Evolutionary conservation across 2,329 filamentous ascomycete genomes (phyloP), one percentile per base, ranked within the genome.

Genomic region (Sporothrix humicola): DNA sequence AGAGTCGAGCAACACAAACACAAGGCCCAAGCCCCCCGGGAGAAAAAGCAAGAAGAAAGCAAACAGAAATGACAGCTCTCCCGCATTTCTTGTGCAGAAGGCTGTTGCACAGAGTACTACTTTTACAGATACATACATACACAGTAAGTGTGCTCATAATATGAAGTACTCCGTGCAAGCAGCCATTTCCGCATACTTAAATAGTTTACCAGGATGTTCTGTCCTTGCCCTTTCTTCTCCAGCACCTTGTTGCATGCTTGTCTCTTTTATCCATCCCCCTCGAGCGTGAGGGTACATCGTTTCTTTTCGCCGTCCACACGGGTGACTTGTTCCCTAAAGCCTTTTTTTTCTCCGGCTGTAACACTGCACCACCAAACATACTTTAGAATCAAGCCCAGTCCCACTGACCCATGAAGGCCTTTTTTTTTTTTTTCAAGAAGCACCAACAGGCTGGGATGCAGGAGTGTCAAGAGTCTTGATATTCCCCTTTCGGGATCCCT

Each of bases 21-120:
- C 31, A 37, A 37, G 4, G 31, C 31, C 31, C 31, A 37, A 37
- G 31, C 31, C 31, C 7, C 31, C 4, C 31, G 31, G 31, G 31
- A 7, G 31, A 37, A 37, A 37, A 37, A 37, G 31, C 4, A 37
- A 37, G 4, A 37, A 37, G 31, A 37, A 37, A 37, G 31, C 31
- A 5, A 59, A 20, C n/a, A 70, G 31, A 70, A 44, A 26, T 59
- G 42, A 44, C 50, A 69, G 66, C 66, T 44, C 42, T 70, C 68
- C 37, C 58, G 54, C 31, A 59, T 71, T 71, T n/a, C 42, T 63
- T 17, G 44, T 50, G 20, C 65, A 52, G 20, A 42, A 15, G 31
- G 26, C 26, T 10, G 20, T 12, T 56, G 52, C 52, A 56, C 15
- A 17, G n/a, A 26, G 20, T 10, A 26, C 31, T 37, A 37, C 23